Base-by-base conservation (phyloP, 2,329 filamentous ascomycete species). In the Microsporum audouinii region DNA sequence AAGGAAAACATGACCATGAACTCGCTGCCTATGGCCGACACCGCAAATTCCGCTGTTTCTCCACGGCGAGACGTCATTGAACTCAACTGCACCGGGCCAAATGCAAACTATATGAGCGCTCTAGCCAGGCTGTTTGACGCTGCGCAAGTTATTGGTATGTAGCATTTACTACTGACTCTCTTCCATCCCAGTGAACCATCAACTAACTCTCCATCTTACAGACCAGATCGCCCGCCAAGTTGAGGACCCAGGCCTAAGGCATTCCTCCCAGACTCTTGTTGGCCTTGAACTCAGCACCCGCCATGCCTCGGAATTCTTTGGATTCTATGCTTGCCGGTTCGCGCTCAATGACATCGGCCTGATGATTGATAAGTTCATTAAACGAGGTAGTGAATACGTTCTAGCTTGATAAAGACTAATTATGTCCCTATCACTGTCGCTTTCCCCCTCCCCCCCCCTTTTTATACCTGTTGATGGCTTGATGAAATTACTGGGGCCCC, bases 161-260 rank as follows among this genome's bases (percentile, higher is more conserved):
- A 63, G 17, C 58, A 8, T 38, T 14, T 61, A 27, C 17, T 27
- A 3, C 53, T 47, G 8, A 23, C 17, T 23, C 41, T 12, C 8
- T 39, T 39, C 5, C 29, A 51, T 17, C 29, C 39, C 49, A 34
- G 43, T 31, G 27, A 43, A 62, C 45, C 62, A 45, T 39, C 56
- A 23, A 39, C 45, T 49, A 49, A 49, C 34, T n/a, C 47, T 6
- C 6, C 51, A 38, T 53, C 57, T 14, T 23, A 64, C 68, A 95
- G 91, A 96, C 79, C 89, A 95, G 84, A 92, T 97, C 73, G 90
- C 91, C 59, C 88, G 92, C 66, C 92, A 96, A 78, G 91, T 96
- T 55, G 92, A 96, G 71, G 92, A 97, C 71, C 92, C 92, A 4
- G 92, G 92, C 7, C 82, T 97, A 60, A 88, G 89, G 67, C 89